phyloP scores from a whole-genome alignment of 148 eudicot species.

The Bassia scoparia region DNA sequence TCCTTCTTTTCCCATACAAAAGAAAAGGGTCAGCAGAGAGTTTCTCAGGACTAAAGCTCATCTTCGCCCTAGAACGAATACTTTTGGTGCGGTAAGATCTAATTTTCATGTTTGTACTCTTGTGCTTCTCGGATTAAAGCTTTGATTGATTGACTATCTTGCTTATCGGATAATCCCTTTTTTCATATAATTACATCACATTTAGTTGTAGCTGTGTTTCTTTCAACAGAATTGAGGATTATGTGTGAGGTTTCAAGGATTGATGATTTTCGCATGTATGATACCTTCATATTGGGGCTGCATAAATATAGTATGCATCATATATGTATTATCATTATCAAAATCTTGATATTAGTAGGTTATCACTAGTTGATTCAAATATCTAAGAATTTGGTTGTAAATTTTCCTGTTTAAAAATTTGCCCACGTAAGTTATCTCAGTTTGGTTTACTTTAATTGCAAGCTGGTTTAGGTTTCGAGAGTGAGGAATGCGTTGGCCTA shows the following conservation, averaged over 20 bases:
- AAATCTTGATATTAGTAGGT: neutral
- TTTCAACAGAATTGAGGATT: neutral
- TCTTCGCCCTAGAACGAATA: slow-evolving; percentile 96
- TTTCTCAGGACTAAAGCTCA: slow-evolving; percentile 96
- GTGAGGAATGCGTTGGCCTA: slow-evolving; percentile 93
- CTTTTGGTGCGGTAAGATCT: slow-evolving; percentile 91
- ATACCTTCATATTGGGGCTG: neutral
- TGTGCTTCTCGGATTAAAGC: too few relatives aligned
- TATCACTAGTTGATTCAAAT: neutral
- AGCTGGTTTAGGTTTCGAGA: slow-evolving; percentile 77
- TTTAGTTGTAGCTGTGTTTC: neutral
- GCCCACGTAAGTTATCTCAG: slow-evolving; percentile 10
- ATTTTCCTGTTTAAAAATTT: slow-evolving; percentile 15
- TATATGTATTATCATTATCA: neutral
- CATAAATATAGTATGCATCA: neutral
- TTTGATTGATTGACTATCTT: too few relatives aligned
- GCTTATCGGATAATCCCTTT: too few relatives aligned
- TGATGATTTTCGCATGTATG: neutral
- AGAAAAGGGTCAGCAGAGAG: slow-evolving; percentile 92
- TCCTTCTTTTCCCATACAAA: slow-evolving; percentile 90
- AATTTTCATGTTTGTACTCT: slow-evolving; percentile 1
- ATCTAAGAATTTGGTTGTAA: neutral
- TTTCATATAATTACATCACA: neutral
- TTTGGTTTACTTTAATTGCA: slow-evolving; percentile 23
- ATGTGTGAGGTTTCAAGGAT: neutral